Base-by-base conservation (phyloP, 1,284 basidiomycete species). In the Cutaneotrichosporon cutaneum region DNA sequence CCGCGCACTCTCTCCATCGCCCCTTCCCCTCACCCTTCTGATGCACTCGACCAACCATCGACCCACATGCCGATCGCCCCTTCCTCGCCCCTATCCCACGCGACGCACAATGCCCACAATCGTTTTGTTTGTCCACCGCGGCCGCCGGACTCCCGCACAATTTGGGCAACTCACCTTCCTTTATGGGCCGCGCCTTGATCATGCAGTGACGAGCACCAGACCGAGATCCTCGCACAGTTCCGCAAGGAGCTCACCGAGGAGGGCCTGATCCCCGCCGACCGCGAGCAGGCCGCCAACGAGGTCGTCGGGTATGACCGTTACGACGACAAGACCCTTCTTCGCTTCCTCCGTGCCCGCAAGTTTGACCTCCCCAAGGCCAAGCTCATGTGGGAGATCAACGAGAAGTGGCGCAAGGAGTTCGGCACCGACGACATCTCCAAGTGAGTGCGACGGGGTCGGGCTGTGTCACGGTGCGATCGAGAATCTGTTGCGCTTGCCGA, bases 281-380 rank as follows among this genome's bases (percentile, higher is more conserved):
- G 61, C 64, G 73, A 70, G 48, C 74, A 75, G 14, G 65, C 77
- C 54, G 68, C 61, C 39, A 67, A 68, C 8, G 70, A 68, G 24
- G 67, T 79, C 30, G 39, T 42, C 48, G 78, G 74, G 47, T 82
- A 81, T 63, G 86, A 89, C 77, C 82, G 87, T 65, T 91, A 90
- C 85, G 87, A 90, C 75, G 92, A 95, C 81, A 83, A 87, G 26
- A 85, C 83, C 44, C 82, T 95, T 35, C 84, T 95, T 68, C 85
- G 89, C 85, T 98, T 97, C 82, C 82, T 98, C 64, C 86, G 95
- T 42, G 95, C 95, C 5, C 85, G 95, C 69, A 95, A 91, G 79
- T 98, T 97, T 74, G 92, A 98, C 80, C 77, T 96, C 5, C 75
- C 80, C 47, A 88, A 87, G 73, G 84, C 93, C 16, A 94, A 93